A percentile compares a stretch with the other conserved stretches of the same genome.
Conservation (phyloP, 345 rosid genomes). For the Eutrema heterophyllum region DNA sequence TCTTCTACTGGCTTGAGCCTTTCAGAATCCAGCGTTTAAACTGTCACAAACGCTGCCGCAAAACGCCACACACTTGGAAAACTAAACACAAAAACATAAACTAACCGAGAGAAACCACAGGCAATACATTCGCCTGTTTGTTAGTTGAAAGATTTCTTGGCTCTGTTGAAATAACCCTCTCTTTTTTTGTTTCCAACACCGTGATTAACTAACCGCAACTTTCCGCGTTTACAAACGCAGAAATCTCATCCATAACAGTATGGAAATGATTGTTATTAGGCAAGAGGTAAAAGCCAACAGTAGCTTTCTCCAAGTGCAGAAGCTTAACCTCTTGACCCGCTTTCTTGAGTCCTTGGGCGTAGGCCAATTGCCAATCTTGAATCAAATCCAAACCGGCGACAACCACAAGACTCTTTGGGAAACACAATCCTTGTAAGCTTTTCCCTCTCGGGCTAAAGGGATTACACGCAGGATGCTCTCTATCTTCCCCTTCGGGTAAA, state of each 20-base stretch:
- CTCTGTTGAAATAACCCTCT: constrained; percentile 7
- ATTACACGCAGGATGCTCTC: constrained; percentile 89
- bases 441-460: constrained; percentile 67
- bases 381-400: constrained; percentile 88
- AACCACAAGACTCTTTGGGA: constrained; percentile 76
- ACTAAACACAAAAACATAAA: not conserved
- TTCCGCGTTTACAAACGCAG: constrained; percentile 48
- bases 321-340: constrained; percentile 71
- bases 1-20: constrained; percentile 1
- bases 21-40: constrained; percentile 2
- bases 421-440: constrained; percentile 50
- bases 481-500: constrained; percentile 70
- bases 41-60: constrained; percentile 11
- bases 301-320: constrained; percentile 63
- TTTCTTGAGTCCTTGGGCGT: constrained; percentile 62
- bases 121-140: constrained; percentile 24
- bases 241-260: constrained; percentile 70
- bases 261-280: constrained; percentile 79
- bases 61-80: not conserved
- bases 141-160: constrained; percentile 20
- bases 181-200: not conserved
- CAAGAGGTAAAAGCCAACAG: constrained; percentile 81
- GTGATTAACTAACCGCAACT: not conserved
- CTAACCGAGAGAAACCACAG: constrained; percentile 16
- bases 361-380: constrained; percentile 81